phyloP scores from a whole-genome alignment of 179 eudicot genomes.

The Heliamphora pulchella region DNA sequence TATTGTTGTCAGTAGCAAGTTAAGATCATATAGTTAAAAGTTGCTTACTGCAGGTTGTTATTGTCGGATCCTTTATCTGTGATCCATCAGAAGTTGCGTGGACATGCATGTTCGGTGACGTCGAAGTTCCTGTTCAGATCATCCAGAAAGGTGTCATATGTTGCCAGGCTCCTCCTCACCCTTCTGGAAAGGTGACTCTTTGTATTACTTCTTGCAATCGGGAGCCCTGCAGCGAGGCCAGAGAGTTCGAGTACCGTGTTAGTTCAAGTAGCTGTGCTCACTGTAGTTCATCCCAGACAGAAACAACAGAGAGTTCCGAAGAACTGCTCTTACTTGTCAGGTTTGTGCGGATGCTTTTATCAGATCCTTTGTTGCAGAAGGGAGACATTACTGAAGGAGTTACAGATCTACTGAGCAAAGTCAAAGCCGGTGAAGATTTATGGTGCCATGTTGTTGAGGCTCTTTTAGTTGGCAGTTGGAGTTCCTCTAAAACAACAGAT shows the following conservation, averaged over 20 bases:
- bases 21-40: conserved; percentile 4
- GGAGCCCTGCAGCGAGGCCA: conserved; percentile 78
- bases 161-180: conserved; percentile 73
- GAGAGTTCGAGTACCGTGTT: conserved; percentile 77
- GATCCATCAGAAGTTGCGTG: conserved; percentile 54
- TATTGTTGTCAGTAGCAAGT: neutral
- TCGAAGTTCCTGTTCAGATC: conserved; percentile 69
- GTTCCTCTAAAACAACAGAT: conserved; percentile 43
- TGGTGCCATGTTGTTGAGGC: conserved; percentile 59
- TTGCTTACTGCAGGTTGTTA: conserved; percentile 55
- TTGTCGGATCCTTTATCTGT: conserved; percentile 75
- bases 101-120: conserved; percentile 86
- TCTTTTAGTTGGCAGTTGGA: conserved; percentile 46
- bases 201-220: conserved; percentile 72
- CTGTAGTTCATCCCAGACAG: conserved; percentile 31
- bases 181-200: conserved; percentile 65
- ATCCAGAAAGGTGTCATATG: conserved; percentile 77
- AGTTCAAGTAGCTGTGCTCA: conserved; percentile 24
- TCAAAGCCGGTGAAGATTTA: conserved; percentile 39
- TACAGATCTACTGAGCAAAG: conserved; percentile 27
- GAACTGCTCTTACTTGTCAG: conserved; percentile 68
- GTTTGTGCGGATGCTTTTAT: conserved; percentile 64
- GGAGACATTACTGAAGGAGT: conserved; percentile 35
- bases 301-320: conserved; percentile 45
- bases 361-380: conserved; percentile 30